Conservation (phyloP, 345 rosid genomes). For the Psidium friedrichsthalianum region DNA sequence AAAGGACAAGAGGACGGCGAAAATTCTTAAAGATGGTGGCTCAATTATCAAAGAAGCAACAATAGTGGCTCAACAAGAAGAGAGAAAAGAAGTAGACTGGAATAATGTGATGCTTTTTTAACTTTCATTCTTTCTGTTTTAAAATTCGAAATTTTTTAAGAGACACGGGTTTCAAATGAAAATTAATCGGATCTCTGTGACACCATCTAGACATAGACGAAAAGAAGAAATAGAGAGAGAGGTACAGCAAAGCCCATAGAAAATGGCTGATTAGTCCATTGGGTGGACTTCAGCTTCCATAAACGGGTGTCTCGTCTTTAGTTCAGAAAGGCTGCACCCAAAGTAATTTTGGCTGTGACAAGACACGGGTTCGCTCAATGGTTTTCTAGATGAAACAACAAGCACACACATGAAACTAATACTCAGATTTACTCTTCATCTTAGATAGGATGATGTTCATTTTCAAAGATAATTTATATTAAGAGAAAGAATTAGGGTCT, state of each 20-base stretch:
- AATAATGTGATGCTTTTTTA: neutral
- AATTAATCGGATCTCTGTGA: neutral
- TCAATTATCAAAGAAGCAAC: neutral
- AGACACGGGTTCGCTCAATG: neutral
- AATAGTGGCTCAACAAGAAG: neutral
- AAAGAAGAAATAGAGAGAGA: neutral
- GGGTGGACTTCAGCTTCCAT: neutral
- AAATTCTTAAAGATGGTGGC: neutral
- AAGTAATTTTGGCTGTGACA: neutral
- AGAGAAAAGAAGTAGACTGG: neutral
- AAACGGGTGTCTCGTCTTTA: neutral
- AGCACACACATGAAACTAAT: neutral
- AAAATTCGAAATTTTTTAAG: neutral
- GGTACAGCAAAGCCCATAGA: neutral
- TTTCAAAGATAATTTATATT: neutral
- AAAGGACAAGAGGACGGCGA: neutral
- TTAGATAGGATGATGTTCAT: neutral
- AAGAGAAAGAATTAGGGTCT: neutral
- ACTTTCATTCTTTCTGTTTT: neutral
- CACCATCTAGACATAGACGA: neutral
- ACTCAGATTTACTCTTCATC: neutral
- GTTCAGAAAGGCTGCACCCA: neutral
- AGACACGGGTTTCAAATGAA: neutral
- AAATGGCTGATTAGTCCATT: neutral
- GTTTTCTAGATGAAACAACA: neutral